Evolutionary conservation across 352 stramenopile species (phyloP), one percentile per base, ranked within the genome.

Genomic region (Globisporangium middletonii): DNA sequence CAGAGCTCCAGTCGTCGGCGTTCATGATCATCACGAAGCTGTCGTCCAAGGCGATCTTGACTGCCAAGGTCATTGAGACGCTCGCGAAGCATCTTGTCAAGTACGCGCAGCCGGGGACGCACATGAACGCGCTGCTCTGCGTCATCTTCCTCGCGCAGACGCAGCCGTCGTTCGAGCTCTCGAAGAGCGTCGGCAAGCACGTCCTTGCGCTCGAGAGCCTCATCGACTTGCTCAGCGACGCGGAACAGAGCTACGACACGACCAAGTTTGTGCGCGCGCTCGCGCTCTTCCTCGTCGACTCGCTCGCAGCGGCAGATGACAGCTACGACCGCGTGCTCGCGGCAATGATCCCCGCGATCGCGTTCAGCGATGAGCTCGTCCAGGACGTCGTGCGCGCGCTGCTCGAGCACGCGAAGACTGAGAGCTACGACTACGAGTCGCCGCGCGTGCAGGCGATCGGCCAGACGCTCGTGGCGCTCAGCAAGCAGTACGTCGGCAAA

Each of bases 11-110:
- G 69, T 77, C 79, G 0, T 78, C 83, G 12, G 81, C 79, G 38
- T 95, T 91, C 63, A 95, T 95, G 83, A 69, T 94, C 51, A 61
- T 89, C 45, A 93, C 83, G 8, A 95, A 95, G 64, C 59, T 95
- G 26, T 71, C 82, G 52, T 87, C 86, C 38, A 92, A 93, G 67
- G 79, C 82, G 35, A 83, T 77, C 28, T 57, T 95, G 30, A 83
- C 77, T 11, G 68, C 63, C n/a, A 88, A 89, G 60, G 79, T 91
- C 23, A 71, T 90, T 27, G 75, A 84, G 19, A 83, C 80, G 38
- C 59, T 89, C 16, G 70, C 87, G 35, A 93, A 91, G 63, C 73
- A 77, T 51, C 63, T 95, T 13, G 62, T 93, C 38, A 92, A 95
- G 52, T 79, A 90, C 55, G 78, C 76, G 5, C 79, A 89, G 50